Conservation (phyloP, 768 basidiomycete species). For the Hydnomerulius pinastri region DNA sequence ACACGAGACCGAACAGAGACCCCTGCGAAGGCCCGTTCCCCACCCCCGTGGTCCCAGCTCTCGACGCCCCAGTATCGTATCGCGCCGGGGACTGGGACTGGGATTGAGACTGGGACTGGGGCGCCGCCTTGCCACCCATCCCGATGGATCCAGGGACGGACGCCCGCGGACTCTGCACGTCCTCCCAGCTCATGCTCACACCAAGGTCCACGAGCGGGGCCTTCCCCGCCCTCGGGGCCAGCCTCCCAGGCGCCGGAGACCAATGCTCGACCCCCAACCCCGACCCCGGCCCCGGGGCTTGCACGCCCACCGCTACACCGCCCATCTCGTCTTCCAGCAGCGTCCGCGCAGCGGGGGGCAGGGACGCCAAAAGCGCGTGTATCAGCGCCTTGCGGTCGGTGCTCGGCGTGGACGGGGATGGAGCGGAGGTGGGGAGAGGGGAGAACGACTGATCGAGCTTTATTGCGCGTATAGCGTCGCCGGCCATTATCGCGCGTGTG, state of each 20-base stretch:
- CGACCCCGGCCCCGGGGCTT: constrained; percentile 6
- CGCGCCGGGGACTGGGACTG: too few species aligned
- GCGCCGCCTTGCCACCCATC: too few species aligned
- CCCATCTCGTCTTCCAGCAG: constrained; percentile 64
- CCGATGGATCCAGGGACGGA: constrained; percentile 7
- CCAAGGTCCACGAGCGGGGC: constrained; percentile 34
- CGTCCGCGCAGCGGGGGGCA: constrained; percentile 64
- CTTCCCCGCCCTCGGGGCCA: too few species aligned
- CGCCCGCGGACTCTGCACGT: constrained; percentile 34
- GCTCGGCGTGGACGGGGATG: constrained; percentile 35
- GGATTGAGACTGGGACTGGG: too few species aligned
- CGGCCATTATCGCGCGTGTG: constrained; percentile 73
- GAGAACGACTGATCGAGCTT: constrained; percentile 70
- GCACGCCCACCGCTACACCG: constrained; percentile 28
- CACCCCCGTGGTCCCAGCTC: too few species aligned
- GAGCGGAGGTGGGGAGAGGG: constrained; percentile 38
- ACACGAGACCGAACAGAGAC: not conserved
- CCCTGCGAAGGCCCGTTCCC: too few species aligned
- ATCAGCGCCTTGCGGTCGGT: constrained; percentile 67
- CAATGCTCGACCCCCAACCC: constrained; percentile 8
- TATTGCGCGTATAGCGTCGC: constrained; percentile 71
- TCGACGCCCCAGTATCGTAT: too few species aligned
- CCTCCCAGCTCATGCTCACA: constrained; percentile 68
- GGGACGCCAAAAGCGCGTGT: constrained; percentile 62
- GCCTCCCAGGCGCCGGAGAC: constrained; percentile 17